A percentile compares a stretch with the other conserved stretches of the same genome.
Evolutionary conservation across 2,329 filamentous ascomycete species (phyloP).

Genomic region (Microascus cirrosus): DNA sequence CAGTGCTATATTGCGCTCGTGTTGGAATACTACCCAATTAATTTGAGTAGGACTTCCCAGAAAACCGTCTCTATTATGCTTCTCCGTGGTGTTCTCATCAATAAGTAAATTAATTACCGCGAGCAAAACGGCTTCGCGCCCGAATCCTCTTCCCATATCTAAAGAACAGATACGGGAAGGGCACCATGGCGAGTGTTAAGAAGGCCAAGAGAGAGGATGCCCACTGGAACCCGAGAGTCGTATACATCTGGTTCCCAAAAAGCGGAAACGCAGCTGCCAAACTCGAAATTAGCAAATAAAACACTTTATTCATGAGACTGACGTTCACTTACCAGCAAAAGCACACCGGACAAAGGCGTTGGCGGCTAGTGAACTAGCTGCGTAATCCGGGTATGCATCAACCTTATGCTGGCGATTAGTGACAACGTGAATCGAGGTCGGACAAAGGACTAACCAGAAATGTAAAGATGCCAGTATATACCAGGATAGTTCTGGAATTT

Average conservation of each 20-base stretch:
- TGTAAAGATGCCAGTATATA: constrained; percentile 77
- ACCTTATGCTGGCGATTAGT: constrained; percentile 28
- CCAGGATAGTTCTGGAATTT: constrained; percentile 52
- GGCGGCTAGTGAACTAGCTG: constrained; percentile 68
- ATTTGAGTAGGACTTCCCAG: no score
- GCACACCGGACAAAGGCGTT: constrained; percentile 69
- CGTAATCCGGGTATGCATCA: constrained; percentile 66
- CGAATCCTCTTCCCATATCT: constrained; percentile 46
- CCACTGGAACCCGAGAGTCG: constrained; percentile 60
- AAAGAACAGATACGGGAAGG: constrained; percentile 54
- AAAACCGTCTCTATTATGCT: no score
- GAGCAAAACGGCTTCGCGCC: constrained; percentile 40
- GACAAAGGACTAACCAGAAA: constrained; percentile 35
- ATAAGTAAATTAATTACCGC: neutral
- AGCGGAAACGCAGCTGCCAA: constrained; percentile 59
- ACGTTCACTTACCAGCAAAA: constrained; percentile 51
- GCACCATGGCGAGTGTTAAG: constrained; percentile 48
- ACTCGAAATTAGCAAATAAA: neutral
- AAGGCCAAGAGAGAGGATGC: constrained; percentile 51
- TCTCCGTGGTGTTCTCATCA: neutral
- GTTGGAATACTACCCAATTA: no score
- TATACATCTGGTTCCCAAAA: constrained; percentile 64
- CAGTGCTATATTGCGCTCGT: no score
- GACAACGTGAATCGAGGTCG: neutral
- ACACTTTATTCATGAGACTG: neutral